Evolutionary conservation across 257 asterid genomes (phyloP).

Genomic region (Primulina tabacum): DNA sequence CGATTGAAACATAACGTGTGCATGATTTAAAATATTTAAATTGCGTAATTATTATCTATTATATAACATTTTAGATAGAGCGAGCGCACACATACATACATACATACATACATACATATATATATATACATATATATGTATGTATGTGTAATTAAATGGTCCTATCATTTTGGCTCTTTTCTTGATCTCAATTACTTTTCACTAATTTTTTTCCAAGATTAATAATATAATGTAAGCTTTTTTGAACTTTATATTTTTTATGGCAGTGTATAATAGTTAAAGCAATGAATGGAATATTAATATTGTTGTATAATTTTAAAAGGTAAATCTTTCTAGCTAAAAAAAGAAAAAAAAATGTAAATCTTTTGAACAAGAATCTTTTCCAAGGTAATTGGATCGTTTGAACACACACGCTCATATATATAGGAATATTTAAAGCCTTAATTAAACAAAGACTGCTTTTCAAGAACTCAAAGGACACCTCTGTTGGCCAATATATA

Average conservation of each 20-base stretch:
- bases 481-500: neutral
- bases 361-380: slow-evolving; percentile 18
- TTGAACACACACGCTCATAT: neutral
- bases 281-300: neutral
- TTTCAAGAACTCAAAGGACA: slow-evolving; percentile 33
- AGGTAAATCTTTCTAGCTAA: neutral
- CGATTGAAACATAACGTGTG: too few species aligned
- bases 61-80: too few species aligned
- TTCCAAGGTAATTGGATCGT: slow-evolving; percentile 36
- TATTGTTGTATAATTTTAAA: slow-evolving; percentile 1
- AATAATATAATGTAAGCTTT: neutral
- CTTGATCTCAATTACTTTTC: neutral
- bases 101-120: too few species aligned
- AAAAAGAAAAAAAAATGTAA: neutral
- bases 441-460: slow-evolving; percentile 22
- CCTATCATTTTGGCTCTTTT: neutral
- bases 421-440: neutral
- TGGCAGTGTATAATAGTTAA: too few species aligned
- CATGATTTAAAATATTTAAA: too few species aligned
- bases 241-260: neutral
- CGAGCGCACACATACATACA: too few species aligned
- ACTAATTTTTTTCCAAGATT: too few species aligned
- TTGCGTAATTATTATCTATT: too few species aligned
- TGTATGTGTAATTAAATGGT: neutral
- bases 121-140: too few species aligned